Percentiles rank a stretch among this genome's conserved stretches.
These are phyloP conservation scores for Fraxinus platypoda DNA, from an alignment of 305 asterid genomes.

Conservation along the genomic window DNA sequence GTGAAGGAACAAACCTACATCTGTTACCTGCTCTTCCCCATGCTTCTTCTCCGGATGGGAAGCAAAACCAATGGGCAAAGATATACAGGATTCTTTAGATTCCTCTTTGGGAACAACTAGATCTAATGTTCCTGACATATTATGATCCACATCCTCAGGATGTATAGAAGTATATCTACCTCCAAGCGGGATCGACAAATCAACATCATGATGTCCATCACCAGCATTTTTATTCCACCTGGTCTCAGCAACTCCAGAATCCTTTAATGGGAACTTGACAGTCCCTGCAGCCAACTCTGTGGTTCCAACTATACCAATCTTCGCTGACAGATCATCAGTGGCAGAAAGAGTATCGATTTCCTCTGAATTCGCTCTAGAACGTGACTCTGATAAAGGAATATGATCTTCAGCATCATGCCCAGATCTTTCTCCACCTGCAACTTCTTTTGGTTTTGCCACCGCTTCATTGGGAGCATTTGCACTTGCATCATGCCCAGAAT, in stretches of 20 bases:
- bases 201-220: conserved; percentile 25
- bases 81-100: conserved; percentile 28
- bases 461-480: conserved; percentile 34
- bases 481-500: conserved; percentile 52
- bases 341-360: conserved; percentile 32
- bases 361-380: conserved; percentile 33
- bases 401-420: conserved; percentile 29
- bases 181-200: conserved; percentile 26
- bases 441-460: conserved; percentile 30
- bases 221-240: conserved; percentile 26
- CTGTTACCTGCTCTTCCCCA: conserved; percentile 90
- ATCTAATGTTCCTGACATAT: conserved; percentile 29
- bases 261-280: conserved; percentile 33
- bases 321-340: conserved; percentile 33
- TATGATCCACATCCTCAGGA: conserved; percentile 35
- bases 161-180: conserved; percentile 37
- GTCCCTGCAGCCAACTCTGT: conserved; percentile 26
- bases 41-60: conserved; percentile 36
- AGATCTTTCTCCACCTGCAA: conserved; percentile 46
- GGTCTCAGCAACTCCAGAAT: conserved; percentile 32
- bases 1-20: conserved; percentile 98
- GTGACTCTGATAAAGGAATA: conserved; percentile 39
- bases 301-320: conserved; percentile 35
- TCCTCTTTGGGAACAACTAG: conserved; percentile 32
- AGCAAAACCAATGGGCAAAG: conserved; percentile 39